phyloP scores from a whole-genome alignment of 2,329 filamentous ascomycete species.

The Fusarium virguliforme region DNA sequence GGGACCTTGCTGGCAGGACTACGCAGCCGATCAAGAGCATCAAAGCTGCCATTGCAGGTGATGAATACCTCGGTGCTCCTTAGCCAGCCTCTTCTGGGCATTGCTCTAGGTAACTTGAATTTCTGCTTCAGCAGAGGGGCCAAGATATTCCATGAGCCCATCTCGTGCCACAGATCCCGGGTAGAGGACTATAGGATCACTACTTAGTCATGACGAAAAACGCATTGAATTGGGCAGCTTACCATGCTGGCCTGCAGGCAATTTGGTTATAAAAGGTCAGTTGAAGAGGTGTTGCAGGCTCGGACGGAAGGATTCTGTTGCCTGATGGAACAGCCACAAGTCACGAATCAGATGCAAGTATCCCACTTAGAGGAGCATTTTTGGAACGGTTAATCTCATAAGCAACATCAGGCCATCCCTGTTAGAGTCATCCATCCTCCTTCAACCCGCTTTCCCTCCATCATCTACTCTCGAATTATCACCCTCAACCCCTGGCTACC shows the following conservation, averaged over 20 bases:
- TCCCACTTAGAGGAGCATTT: not conserved
- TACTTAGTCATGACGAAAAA: not conserved
- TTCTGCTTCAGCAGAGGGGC: not conserved
- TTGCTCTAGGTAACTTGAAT: not conserved
- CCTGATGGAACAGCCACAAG: not conserved
- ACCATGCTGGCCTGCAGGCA: no score
- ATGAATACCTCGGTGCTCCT: not conserved
- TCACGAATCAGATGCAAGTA: not conserved
- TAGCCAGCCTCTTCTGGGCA: no score
- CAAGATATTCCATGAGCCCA: not conserved
- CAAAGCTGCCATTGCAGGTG: not conserved
- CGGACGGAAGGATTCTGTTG: not conserved
- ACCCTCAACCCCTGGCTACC: slow-evolving; percentile 33
- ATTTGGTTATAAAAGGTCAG: no score
- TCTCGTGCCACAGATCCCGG: no score
- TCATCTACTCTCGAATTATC: slow-evolving; percentile 21
- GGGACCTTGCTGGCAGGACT: not conserved
- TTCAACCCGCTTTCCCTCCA: no score
- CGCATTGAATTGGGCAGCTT: not conserved
- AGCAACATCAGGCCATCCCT: not conserved
- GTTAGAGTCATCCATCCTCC: not conserved
- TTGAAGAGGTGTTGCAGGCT: not conserved
- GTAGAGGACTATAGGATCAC: no score
- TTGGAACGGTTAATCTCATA: not conserved
- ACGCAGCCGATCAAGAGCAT: not conserved